These are phyloP conservation scores for Incumbomyces delicatus DNA, from an alignment of 2,329 filamentous ascomycete genomes.

Conservation along the genomic window DNA sequence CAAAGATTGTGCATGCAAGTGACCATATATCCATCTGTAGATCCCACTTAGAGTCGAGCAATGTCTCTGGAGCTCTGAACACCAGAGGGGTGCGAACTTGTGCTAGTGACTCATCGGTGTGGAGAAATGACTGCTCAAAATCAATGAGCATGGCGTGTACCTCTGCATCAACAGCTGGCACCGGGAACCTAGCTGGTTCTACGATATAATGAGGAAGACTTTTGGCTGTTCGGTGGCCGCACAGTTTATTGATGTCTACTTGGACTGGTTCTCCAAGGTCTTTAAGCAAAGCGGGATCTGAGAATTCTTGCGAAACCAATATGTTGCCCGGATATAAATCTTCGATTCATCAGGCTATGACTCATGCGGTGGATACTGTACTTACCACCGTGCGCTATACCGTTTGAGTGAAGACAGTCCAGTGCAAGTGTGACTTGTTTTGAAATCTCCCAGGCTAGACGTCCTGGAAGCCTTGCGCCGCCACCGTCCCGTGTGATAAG, in stretches of 20 bases:
- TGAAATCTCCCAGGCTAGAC: too few species aligned
- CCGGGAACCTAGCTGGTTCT: too few species aligned
- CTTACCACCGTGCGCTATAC: too few species aligned
- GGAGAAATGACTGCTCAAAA: constrained; percentile 16
- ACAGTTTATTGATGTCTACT: too few species aligned
- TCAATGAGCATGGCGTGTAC: constrained; percentile 14
- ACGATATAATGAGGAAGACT: too few species aligned
- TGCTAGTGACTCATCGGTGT: constrained; percentile 10
- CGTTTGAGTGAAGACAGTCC: too few species aligned
- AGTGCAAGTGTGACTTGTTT: too few species aligned
- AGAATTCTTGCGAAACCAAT: constrained; percentile 9
- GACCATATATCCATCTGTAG: constrained; percentile 4
- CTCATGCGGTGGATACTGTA: constrained; percentile 1
- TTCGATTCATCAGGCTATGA: constrained; percentile 8
- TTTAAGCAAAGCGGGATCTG: constrained; percentile 10
- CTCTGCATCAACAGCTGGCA: too few species aligned
- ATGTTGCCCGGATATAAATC: constrained; percentile 18
- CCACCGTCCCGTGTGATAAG: too few species aligned
- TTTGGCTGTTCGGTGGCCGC: too few species aligned
- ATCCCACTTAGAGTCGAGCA: constrained; percentile 14
- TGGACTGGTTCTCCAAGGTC: constrained; percentile 1
- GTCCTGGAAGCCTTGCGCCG: too few species aligned
- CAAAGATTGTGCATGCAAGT: background rate
- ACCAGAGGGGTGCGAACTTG: constrained; percentile 12
- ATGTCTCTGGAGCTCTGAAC: constrained; percentile 17